Evolutionary conservation across 1,284 basidiomycete species (phyloP).

Genomic region (Ceratobasidium sp.): DNA sequence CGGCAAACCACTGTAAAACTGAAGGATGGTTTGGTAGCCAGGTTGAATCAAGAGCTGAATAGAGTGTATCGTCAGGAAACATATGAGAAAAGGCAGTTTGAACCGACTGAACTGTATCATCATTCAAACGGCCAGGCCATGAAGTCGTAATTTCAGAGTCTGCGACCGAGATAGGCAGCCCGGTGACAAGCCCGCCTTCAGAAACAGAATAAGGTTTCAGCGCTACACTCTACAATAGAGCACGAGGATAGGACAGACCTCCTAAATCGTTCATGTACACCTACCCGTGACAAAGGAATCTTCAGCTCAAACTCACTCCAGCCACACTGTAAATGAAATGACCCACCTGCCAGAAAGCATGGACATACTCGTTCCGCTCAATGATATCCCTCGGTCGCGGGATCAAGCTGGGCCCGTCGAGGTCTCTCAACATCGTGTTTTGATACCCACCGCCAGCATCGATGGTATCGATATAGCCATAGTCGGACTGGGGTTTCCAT

Average conservation of each 20-base stretch:
- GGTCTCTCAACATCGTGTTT: neutral
- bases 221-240: neutral
- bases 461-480: slow-evolving; percentile 1
- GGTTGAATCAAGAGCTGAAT: neutral
- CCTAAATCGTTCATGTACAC: slow-evolving; percentile 33
- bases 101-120: neutral
- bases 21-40: slow-evolving; percentile 10
- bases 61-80: neutral
- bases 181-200: slow-evolving; percentile 19
- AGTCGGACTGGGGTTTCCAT: slow-evolving; percentile 37
- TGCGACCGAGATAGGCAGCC: slow-evolving; percentile 29
- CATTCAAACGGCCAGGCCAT: slow-evolving; percentile 7
- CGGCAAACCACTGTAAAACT: slow-evolving; percentile 7
- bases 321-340: neutral
- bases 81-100: neutral
- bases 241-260: neutral
- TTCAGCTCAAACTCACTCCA: neutral
- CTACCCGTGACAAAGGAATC: neutral
- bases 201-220: slow-evolving; percentile 1
- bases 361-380: slow-evolving; percentile 29
- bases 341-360: slow-evolving; percentile 29
- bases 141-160: slow-evolving; percentile 34
- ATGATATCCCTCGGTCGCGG: slow-evolving; percentile 13
- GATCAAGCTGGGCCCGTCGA: neutral
- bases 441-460: neutral